Evolutionary conservation across 257 asterid species (phyloP), one percentile per base, ranked within the genome.

Genomic region (Striga asiatica): DNA sequence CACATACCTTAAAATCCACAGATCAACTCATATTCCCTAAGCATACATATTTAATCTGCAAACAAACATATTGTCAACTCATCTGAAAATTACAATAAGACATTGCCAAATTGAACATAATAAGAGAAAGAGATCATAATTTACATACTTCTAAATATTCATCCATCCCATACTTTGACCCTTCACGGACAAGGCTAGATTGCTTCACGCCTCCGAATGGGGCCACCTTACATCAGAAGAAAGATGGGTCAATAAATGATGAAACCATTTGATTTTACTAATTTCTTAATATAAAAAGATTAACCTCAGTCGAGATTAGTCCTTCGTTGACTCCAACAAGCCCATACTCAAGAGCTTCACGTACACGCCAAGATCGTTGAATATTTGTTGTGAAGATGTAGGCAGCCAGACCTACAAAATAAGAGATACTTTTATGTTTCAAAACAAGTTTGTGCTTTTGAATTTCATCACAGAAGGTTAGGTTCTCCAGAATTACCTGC

Each of bases 321-420:
- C 99, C 99, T 81, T 92, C 99, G 46, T 92, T 92, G 17, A 88
- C 82, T 65, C 97, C 99, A 50, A 88, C 97, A n/a, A 92, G 66
- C 66, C 99, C 99, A 72, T 88, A 92, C 70, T 92, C 99, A 5
- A 92, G 94, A 61, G 97, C 93, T 76, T 92, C 99, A 46, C 94
- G 41, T 57, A 92, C 97, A 5, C 93, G 88, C 99, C 99, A 92
- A 19, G 94, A 80, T 11, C 94, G 81, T 67, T 81, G 83, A 11
- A 88, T 79, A 55, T 59, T 85, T 31, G 71, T 60, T 5, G 97
- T 88, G 68, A 92, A 92, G 55, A 92, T 19, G 59, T 92, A 92
- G 19, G 99, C 94, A 64, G 99, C 99, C 74, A 92, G 72, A 61
- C 97, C 97, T 89, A 58, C 56, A 71, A 58, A 46, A 38, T 49